Evolutionary conservation across 768 basidiomycete genomes (phyloP).

Genomic region (Lactarius trivialis): DNA sequence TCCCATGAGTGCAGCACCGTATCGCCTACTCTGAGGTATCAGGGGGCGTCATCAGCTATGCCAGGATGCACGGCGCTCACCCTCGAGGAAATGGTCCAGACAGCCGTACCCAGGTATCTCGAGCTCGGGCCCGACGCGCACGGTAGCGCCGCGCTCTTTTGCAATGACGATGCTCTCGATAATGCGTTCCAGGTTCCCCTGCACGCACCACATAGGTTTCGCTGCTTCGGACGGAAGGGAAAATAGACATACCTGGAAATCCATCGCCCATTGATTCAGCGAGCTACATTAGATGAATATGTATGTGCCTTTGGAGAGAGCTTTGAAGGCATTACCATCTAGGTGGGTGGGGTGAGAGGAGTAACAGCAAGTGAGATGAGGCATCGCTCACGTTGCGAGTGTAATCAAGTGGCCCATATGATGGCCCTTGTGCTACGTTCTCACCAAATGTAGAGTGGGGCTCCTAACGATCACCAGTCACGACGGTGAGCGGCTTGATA

Average conservation of each 20-base stretch:
- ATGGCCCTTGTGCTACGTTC: no score
- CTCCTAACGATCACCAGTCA: no score
- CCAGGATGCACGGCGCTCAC: conserved; percentile 34
- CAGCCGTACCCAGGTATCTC: conserved; percentile 99
- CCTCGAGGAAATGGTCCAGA: conserved; percentile 95
- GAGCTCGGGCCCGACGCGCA: conserved; percentile 93
- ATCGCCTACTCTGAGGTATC: conserved; percentile 54
- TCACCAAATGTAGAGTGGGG: no score
- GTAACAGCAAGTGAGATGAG: conserved; percentile 26
- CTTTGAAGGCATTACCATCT: conserved; percentile 22
- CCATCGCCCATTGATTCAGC: conserved; percentile 95
- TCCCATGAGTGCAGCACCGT: conserved; percentile 98
- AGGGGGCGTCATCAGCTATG: background rate
- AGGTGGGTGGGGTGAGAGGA: background rate
- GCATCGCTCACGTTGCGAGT: conserved; percentile 61
- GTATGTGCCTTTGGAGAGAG: background rate
- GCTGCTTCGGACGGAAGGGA: no score
- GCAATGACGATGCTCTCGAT: conserved; percentile 82
- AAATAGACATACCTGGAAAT: conserved; percentile 67
- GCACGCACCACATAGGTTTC: background rate
- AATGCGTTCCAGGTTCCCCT: conserved; percentile 95
- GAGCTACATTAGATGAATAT: conserved; percentile 48
- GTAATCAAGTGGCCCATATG: conserved; percentile 87
- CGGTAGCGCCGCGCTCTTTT: conserved; percentile 78
- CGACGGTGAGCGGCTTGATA: no score